Evolutionary conservation across 2,329 filamentous ascomycete genomes (phyloP).

Genomic region (Paecilomyces niveus): DNA sequence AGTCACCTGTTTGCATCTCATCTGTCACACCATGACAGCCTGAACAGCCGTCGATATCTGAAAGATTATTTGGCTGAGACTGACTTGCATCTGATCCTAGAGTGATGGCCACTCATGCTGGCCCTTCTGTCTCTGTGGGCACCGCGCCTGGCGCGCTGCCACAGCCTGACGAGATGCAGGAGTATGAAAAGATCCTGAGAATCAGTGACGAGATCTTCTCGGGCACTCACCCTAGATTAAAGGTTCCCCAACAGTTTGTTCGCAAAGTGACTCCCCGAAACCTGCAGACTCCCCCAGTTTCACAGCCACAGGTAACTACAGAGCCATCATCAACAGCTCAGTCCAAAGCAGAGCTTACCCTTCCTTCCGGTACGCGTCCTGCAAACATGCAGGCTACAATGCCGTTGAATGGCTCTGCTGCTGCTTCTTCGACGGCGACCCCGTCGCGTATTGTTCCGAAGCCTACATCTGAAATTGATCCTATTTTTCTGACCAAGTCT

Average conservation of each 20-base stretch:
- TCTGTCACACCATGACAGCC: not conserved
- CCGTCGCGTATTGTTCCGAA: conserved; percentile 35
- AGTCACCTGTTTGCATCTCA: not conserved
- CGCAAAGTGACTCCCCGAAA: conserved; percentile 31
- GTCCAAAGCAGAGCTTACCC: conserved; percentile 12
- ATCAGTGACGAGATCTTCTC: conserved; percentile 76
- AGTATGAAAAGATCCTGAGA: conserved; percentile 73
- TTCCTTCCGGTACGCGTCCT: conserved; percentile 11
- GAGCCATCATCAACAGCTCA: conserved; percentile 11
- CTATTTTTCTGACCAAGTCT: conserved; percentile 78
- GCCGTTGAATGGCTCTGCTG: conserved; percentile 13
- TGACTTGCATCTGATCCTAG: conserved; percentile 3
- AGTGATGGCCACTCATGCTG: conserved; percentile 25
- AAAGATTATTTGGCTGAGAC: conserved; percentile 4
- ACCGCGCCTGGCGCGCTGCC: conserved; percentile 20
- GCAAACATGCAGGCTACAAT: conserved; percentile 12
- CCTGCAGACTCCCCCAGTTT: conserved; percentile 23
- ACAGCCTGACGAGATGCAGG: conserved; percentile 51
- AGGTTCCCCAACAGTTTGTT: conserved; percentile 48
- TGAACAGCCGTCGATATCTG: conserved; percentile 3
- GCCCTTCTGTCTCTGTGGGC: conserved; percentile 25
- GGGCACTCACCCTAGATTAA: conserved; percentile 58
- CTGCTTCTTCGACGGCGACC: conserved; percentile 10
- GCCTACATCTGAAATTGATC: conserved; percentile 64
- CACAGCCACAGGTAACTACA: conserved; percentile 19